phyloP scores from a whole-genome alignment of 768 basidiomycete genomes.

The Cyathus striatus region DNA sequence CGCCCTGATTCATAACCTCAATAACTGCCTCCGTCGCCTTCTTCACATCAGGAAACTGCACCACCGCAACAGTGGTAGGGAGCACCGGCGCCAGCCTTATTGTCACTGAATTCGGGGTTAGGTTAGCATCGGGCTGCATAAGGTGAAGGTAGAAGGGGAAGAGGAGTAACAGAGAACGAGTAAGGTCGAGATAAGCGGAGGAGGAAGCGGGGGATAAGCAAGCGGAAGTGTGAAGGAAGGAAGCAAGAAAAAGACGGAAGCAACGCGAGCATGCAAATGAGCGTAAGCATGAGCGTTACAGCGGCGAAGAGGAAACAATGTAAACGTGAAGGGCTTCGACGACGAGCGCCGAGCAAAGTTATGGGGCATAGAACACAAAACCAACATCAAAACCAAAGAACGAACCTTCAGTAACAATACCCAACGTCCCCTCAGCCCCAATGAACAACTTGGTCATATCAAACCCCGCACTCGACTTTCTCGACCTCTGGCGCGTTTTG shows the following conservation, averaged over 20 bases:
- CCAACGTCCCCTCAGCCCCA: conserved; percentile 75
- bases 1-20: conserved; percentile 66
- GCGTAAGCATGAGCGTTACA: too few species aligned
- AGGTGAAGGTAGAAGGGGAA: too few species aligned
- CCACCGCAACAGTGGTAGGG: conserved; percentile 79
- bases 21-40: conserved; percentile 71
- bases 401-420: conserved; percentile 82
- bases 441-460: conserved; percentile 85
- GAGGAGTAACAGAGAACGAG: too few species aligned
- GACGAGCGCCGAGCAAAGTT: too few species aligned
- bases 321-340: too few species aligned
- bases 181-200: too few species aligned
- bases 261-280: too few species aligned
- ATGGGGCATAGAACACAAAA: too few species aligned
- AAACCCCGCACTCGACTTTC: conserved; percentile 87
- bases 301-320: too few species aligned
- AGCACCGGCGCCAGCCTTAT: conserved; percentile 76
- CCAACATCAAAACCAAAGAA: neutral
- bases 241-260: too few species aligned
- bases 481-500: conserved; percentile 72
- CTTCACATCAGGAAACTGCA: conserved; percentile 72
- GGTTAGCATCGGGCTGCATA: neutral
- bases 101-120: conserved; percentile 44
- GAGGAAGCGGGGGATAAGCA: too few species aligned
- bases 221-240: too few species aligned